Percentiles rank a stretch among this genome's conserved stretches.
phyloP scores from a whole-genome alignment of 352 stramenopile species.

The Pythium vanterpoolii region DNA sequence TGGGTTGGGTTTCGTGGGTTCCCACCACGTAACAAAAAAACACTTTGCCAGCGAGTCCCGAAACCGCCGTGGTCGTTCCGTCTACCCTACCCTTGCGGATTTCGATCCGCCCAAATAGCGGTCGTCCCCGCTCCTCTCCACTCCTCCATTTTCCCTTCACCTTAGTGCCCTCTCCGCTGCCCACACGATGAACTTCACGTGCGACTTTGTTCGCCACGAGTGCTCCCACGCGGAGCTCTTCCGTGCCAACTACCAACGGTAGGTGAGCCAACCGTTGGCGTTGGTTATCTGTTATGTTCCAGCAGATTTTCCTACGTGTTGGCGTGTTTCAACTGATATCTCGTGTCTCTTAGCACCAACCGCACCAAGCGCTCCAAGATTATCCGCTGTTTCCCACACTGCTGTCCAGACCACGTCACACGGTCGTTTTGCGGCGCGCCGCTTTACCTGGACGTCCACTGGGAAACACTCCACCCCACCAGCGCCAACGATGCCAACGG shows the following conservation, averaged over 20 bases:
- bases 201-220: conserved; percentile 8
- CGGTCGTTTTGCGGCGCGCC: conserved; percentile 57
- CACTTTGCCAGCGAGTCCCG: too few relatives aligned
- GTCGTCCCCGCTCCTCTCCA: background rate
- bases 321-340: background rate
- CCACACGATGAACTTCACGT: background rate
- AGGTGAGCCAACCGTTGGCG: background rate
- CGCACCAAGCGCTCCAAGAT: conserved; percentile 35
- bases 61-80: background rate
- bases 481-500: background rate
- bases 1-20: too few relatives aligned
- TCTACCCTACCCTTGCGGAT: background rate
- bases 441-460: conserved; percentile 36
- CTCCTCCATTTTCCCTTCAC: background rate
- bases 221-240: conserved; percentile 7
- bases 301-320: too few relatives aligned
- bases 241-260: conserved; percentile 15
- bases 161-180: background rate
- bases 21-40: too few relatives aligned
- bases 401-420: conserved; percentile 51
- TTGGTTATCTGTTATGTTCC: too few relatives aligned
- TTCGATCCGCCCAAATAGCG: background rate
- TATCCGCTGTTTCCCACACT: conserved; percentile 63
- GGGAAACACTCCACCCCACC: background rate
- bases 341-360: conserved; percentile 4